Evolutionary conservation across 306 rosid species (phyloP), one percentile per base, ranked within the genome.

Genomic region (Rosa chinensis): DNA sequence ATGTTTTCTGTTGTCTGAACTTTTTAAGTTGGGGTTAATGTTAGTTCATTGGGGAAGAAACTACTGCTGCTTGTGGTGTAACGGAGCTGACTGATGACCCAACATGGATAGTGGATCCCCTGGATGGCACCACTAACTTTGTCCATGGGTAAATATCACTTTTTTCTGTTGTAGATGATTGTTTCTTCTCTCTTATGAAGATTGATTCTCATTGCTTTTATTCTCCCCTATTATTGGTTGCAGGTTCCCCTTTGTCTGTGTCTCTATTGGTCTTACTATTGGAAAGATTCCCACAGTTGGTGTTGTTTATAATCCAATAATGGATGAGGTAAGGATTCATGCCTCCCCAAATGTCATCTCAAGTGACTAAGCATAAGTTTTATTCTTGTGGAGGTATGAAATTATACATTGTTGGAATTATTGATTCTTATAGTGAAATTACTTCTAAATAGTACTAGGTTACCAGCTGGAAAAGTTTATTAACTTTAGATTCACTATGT

Each of bases 21-120:
- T 55, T 25, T 61, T 20, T 68, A 35, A 77, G 45, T 68, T 58
- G 84, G 59, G 75, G 21, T 73, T 81, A 42, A 71, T 40, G 73
- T 83, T 80, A 95, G 99, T 88, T 95, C 85, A 95, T 95, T 39
- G 99, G 99, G 58, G 99, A 96, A 82, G 99, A 96, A 86, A 93
- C 97, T 76, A 87, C 98, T 4, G 99, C 99, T 86, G 97, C 96
- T 70, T 78, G 10, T 84, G 98, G 99, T 75, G 76, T 69, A 74
- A 83, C 89, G n/a, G 98, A 96, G 78, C 91, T 96, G 82, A 93
- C 99, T 0, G 94, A 96, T 87, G 96, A 93, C 48, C 98, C 91
- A 56, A 96, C 99, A 53, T 96, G 99, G 99, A 89, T 96, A 78
- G 98, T 96, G 48, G 99, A 96, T 90, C 99, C 99, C 77, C 84